A percentile compares a stretch with the other conserved stretches of the same genome.
phyloP scores from a whole-genome alignment of 768 basidiomycete genomes.

The Neoboletus magnificus region DNA sequence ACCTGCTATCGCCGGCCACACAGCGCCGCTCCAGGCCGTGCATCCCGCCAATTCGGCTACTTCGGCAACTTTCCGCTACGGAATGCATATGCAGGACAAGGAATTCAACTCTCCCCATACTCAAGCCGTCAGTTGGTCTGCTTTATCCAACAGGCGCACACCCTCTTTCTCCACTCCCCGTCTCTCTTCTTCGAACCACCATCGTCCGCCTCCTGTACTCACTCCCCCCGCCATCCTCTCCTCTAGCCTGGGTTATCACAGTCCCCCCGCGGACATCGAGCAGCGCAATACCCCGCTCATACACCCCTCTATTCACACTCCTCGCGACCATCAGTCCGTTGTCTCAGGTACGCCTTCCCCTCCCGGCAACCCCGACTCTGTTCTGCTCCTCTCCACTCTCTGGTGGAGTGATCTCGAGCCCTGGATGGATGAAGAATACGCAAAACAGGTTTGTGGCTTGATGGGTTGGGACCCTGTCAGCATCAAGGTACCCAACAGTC shows the following conservation, averaged over 20 bases:
- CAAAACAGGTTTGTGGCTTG: conserved; percentile 77
- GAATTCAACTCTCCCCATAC: conserved; percentile 31
- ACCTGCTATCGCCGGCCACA: conserved; percentile 1
- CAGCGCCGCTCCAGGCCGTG: conserved; percentile 8
- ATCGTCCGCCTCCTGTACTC: conserved; percentile 36
- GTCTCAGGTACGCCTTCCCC: conserved; percentile 18
- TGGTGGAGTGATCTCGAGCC: conserved; percentile 89
- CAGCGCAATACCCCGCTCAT: conserved; percentile 12
- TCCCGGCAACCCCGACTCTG: conserved; percentile 28
- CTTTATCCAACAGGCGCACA: conserved; percentile 34
- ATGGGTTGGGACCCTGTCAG: conserved; percentile 83
- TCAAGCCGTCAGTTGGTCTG: conserved; percentile 30
- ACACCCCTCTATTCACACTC: conserved; percentile 16
- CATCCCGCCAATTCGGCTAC: conserved; percentile 17
- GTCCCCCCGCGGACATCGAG: conserved; percentile 20
- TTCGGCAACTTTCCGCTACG: conserved; percentile 35
- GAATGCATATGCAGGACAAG: conserved; percentile 36
- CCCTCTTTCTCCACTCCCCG: conserved; percentile 21
- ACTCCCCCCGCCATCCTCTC: conserved; percentile 22
- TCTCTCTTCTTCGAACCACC: conserved; percentile 45
- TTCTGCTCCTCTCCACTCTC: conserved; percentile 56
- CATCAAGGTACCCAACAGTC: conserved; percentile 68
- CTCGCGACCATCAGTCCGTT: conserved; percentile 16
- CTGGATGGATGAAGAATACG: conserved; percentile 98
- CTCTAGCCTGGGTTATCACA: conserved; percentile 17